Conservation (phyloP, 1,284 basidiomycete species). For the Irpex sp. region DNA sequence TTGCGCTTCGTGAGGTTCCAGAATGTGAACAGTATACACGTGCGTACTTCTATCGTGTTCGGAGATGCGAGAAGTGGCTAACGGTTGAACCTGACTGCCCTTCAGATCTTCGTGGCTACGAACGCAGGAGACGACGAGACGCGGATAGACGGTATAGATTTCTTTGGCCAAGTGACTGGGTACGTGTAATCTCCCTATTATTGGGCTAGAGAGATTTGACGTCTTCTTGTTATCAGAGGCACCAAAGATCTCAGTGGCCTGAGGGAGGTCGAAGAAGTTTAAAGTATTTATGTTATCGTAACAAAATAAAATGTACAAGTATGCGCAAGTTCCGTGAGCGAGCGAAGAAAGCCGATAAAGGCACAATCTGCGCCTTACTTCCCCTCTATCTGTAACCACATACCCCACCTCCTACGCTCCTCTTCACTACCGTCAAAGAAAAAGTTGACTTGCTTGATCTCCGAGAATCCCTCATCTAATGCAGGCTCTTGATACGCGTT, state of each 20-base stretch:
- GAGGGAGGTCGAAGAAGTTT: slow-evolving; percentile 3
- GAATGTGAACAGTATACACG: slow-evolving; percentile 69
- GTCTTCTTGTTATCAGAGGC: not conserved
- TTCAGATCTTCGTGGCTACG: slow-evolving; percentile 73
- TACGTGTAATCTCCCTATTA: slow-evolving; percentile 30
- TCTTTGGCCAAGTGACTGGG: slow-evolving; percentile 67
- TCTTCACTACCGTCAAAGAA: slow-evolving; percentile 73
- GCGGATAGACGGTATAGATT: slow-evolving; percentile 73
- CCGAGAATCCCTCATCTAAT: slow-evolving; percentile 68
- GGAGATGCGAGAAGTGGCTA: not conserved
- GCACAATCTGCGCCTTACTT: slow-evolving; percentile 31
- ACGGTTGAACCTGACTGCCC: not conserved
- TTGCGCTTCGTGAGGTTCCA: slow-evolving; percentile 81
- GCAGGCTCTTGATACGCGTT: slow-evolving; percentile 66
- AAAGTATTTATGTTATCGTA: not conserved
- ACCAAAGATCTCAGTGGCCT: not conserved
- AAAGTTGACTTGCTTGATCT: slow-evolving; percentile 78
- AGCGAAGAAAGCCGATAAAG: not conserved
- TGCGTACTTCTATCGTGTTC: slow-evolving; percentile 29
- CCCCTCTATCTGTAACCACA: slow-evolving; percentile 73
- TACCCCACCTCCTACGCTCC: slow-evolving; percentile 68
- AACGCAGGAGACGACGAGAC: slow-evolving; percentile 80
- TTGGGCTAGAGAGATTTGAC: not conserved
- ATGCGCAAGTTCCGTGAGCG: not conserved
- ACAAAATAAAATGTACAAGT: not conserved